Evolutionary conservation across 306 rosid species (phyloP).

Genomic region (Cucurbita ficifolia): DNA sequence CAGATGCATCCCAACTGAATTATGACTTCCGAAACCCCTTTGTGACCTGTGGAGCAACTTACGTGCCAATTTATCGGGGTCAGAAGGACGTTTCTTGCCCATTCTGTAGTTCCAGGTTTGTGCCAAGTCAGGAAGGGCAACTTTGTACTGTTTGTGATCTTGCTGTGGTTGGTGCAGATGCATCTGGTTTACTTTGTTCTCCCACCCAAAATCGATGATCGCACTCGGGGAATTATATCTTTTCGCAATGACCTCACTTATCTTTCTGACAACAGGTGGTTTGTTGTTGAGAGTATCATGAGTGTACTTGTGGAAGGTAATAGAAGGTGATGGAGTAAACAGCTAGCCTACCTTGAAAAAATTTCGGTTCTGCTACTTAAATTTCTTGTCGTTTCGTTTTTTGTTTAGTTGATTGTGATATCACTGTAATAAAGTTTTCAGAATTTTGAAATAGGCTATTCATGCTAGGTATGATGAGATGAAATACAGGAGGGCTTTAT

Average conservation of each 20-base stretch:
- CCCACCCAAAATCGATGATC: conserved; percentile 69
- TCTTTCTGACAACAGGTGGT: background rate
- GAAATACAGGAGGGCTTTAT: conserved; percentile 1
- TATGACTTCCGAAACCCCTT: conserved; percentile 88
- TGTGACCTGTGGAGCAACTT: conserved; percentile 78
- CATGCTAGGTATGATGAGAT: conserved; percentile 4
- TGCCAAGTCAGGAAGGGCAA: conserved; percentile 47
- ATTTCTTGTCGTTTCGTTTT: background rate
- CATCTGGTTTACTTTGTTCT: conserved; percentile 79
- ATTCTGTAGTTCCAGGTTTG: conserved; percentile 75
- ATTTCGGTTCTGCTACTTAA: conserved; percentile 1
- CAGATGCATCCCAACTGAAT: conserved; percentile 52
- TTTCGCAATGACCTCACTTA: background rate
- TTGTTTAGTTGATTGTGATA: conserved; percentile 1
- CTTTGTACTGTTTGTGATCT: conserved; percentile 63
- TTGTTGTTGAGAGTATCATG: background rate
- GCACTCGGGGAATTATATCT: conserved; percentile 7
- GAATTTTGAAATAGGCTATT: conserved; percentile 7
- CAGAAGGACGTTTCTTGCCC: conserved; percentile 84
- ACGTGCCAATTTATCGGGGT: conserved; percentile 77
- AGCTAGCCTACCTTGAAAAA: background rate
- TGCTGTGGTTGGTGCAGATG: conserved; percentile 76
- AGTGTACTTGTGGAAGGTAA: background rate
- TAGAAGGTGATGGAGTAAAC: background rate
- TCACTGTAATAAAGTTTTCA: background rate